Evolutionary conservation across 805 yeast species (phyloP), one percentile per base, ranked within the genome.

Genomic region (Metschnikowia anglica): DNA sequence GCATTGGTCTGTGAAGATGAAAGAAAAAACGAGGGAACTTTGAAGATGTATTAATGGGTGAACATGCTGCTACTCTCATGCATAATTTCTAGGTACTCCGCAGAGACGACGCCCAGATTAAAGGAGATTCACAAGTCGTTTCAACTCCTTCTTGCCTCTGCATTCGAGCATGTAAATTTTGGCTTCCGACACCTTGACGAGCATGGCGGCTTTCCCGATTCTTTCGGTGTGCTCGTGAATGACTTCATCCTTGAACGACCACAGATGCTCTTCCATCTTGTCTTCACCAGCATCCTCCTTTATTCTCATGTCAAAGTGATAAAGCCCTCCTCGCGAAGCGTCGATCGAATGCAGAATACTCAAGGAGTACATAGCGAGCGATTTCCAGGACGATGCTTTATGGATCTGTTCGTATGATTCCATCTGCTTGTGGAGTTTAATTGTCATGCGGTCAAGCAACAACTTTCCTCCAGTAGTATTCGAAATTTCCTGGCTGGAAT

Each of bases 201-300:
- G 59, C 44, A 70, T 53, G 8, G 72, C 76, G 6, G 76, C 76
- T 41, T 65, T 70, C 9, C 76, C 76, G 23, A 70, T 68, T 38
- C 59, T 54, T 46, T 68, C 66, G 16, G 69, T 53, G 20, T 62
- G 50, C 29, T 56, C 54, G 23, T 41, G 47, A 39, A 57, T 63
- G 8, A 60, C 62, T 15, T 59, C 63, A 19, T 62, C 69, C 17
- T 51, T 33, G 31, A 70, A 58, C 12, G 60, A 44, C 74, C 74
- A 70, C 46, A 45, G 55, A 41, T 47, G 54, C 7, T 41, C 42
- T 9, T 50, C 52, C 21, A 30, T 21, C 8, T 45, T 51, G 2
- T 46, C 48, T 4, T 45, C 47, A 4, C 34, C 44, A 8, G 37
- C 46, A 25, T 13, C 5, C 9, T 47, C 50, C 17, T 46, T 49